Evolutionary conservation across 805 yeast genomes (phyloP).

Genomic region (Starmerella sirachaensis): DNA sequence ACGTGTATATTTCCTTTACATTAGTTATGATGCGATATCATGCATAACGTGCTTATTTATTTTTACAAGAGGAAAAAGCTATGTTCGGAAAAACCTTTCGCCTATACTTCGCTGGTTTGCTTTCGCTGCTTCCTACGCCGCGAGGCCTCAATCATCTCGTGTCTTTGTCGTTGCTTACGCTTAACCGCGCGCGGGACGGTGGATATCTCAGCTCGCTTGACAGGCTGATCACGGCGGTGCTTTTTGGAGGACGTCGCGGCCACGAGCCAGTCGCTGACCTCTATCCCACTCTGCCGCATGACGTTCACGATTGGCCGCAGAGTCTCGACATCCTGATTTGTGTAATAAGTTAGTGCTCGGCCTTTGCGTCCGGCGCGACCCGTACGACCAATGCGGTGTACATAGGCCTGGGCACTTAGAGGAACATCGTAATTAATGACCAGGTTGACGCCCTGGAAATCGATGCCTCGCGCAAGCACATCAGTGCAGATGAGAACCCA

Average conservation of each 20-base stretch:
- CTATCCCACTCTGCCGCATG: slow-evolving; percentile 78
- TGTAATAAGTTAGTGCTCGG: slow-evolving; percentile 79
- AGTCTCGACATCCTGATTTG: slow-evolving; percentile 70
- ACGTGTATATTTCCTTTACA: no score
- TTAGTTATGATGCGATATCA: no score
- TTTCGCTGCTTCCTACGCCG: slow-evolving; percentile 13
- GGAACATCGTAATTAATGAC: slow-evolving; percentile 97
- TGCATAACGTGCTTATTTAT: no score
- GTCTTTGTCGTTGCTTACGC: slow-evolving; percentile 47
- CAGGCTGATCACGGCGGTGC: slow-evolving; percentile 14
- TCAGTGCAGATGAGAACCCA: slow-evolving; percentile 98
- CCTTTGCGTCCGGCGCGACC: slow-evolving; percentile 91
- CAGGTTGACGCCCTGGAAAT: slow-evolving; percentile 86
- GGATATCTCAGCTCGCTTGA: slow-evolving; percentile 62
- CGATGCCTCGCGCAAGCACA: slow-evolving; percentile 92
- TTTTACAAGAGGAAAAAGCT: no score
- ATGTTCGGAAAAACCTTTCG: no score
- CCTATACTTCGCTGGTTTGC: no score
- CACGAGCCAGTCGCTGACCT: slow-evolving; percentile 70
- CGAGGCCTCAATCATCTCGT: slow-evolving; percentile 47
- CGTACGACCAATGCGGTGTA: slow-evolving; percentile 96
- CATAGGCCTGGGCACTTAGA: slow-evolving; percentile 82
- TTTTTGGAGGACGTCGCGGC: slow-evolving; percentile 24
- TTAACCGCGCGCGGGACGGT: slow-evolving; percentile 41
- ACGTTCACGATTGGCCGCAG: slow-evolving; percentile 82